Evolutionary conservation across 2,329 filamentous ascomycete species (phyloP).

Genomic region (Celoporthe dispersa): DNA sequence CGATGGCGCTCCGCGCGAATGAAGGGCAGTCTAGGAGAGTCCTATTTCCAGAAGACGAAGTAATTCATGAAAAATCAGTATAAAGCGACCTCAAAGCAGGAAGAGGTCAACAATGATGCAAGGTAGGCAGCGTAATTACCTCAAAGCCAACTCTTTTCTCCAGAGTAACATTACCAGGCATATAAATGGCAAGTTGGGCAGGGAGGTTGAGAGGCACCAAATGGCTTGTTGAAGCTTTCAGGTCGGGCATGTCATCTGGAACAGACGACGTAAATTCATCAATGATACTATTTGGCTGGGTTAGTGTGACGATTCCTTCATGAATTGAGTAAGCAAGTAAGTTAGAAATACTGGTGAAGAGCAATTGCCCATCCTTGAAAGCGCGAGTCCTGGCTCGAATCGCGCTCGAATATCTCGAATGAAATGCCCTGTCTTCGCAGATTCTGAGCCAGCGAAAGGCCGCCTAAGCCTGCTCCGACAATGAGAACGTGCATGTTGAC

Average conservation of each 20-base stretch:
- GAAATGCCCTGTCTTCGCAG: constrained; percentile 32
- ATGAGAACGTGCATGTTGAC: constrained; percentile 27
- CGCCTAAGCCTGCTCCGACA: constrained; percentile 31
- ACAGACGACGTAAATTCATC: constrained; percentile 23
- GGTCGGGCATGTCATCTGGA: constrained; percentile 32
- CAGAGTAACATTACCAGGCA: neutral
- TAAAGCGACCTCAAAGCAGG: neutral
- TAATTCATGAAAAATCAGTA: neutral
- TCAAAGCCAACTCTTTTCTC: neutral
- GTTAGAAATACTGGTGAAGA: constrained; percentile 30
- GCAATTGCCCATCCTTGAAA: constrained; percentile 32
- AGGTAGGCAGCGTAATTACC: neutral
- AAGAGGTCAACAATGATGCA: neutral
- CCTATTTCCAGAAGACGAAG: neutral
- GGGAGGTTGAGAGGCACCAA: constrained; percentile 21
- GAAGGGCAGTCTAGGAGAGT: constrained; percentile 25
- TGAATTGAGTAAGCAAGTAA: no score
- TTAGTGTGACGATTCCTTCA: neutral
- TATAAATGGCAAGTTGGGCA: neutral
- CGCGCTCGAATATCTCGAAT: constrained; percentile 32
- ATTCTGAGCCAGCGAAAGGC: constrained; percentile 32
- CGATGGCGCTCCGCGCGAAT: constrained; percentile 34
- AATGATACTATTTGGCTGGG: constrained; percentile 24
- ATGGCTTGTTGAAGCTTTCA: constrained; percentile 30
- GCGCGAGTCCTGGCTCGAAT: constrained; percentile 24